Base-by-base conservation (phyloP, 2,329 filamentous ascomycete species). In the Aphanoascus verrucosus region DNA sequence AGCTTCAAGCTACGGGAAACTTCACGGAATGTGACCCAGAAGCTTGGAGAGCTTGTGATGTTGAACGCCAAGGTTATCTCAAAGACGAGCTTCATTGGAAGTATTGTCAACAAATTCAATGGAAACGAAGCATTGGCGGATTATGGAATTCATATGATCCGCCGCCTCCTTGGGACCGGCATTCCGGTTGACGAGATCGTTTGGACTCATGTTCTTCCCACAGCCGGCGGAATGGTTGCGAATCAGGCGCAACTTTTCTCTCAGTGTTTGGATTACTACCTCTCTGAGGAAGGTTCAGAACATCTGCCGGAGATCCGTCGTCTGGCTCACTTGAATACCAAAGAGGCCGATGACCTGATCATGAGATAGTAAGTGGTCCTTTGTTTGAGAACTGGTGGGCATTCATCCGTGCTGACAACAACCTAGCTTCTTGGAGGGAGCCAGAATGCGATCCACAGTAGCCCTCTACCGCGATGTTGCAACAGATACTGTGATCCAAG, bases 211-310 rank as follows among this genome's bases (percentile, higher is more conserved):
- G 75, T 82, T 52, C 70, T 82, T 41, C 77, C 77, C 32, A 80
- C 78, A 0, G 77, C 77, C 0, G 77, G 75, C 23, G 76, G 76
- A 37, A 76, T 77, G 67, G 76, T 79, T 2, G 69, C 74, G 2
- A 80, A 79, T 54, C 78, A 81, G 60, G 77, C 75, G 6, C 77
- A 80, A 55, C 72, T 81, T 19, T 80, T 81, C 59, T 74, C 70
- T 0, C 78, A 81, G 57, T 77, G 72, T 23, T 63, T 82, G 47
- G 79, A 81, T 60, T 79, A 75, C 62, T 81, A 79, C 63, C 69
- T 82, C 44, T 70, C 71, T 3, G 65, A 70, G n/a, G 71, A 72
- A 17, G 77, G 76, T 34, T 64, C 68, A 2, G 59, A 69, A 35
- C 71, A 79, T 63, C 71, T 77, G 59, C 64, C 71, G 1, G 68